These are phyloP conservation scores for Kodamaea kakaduensis DNA, from an alignment of 805 yeast genomes.

Conservation along the genomic window DNA sequence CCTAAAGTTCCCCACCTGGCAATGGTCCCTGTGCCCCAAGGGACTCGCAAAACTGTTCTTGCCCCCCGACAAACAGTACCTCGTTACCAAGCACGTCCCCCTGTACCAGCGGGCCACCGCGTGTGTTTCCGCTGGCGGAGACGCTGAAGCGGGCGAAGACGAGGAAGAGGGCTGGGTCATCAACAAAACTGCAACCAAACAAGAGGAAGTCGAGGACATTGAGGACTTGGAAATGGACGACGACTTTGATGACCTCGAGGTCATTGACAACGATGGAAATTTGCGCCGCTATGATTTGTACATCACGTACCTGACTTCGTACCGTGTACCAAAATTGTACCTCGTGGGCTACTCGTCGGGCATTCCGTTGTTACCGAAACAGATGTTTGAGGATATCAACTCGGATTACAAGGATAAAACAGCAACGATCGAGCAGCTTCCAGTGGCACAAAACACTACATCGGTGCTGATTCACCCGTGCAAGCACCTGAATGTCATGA, in stretches of 20 bases:
- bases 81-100: constrained; percentile 89
- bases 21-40: constrained; percentile 55
- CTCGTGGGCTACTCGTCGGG: constrained; percentile 86
- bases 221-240: constrained; percentile 5
- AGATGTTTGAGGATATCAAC: constrained; percentile 93
- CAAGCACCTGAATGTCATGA: constrained; percentile 92
- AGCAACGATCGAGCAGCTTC: constrained; percentile 91
- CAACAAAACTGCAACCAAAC: constrained; percentile 5
- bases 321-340: constrained; percentile 93
- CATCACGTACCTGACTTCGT: constrained; percentile 90
- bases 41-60: constrained; percentile 56
- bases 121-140: constrained; percentile 36
- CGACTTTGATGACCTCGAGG: constrained; percentile 40
- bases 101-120: constrained; percentile 70
- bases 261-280: constrained; percentile 27
- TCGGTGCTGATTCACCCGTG: constrained; percentile 95
- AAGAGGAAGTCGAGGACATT: constrained; percentile 5
- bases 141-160: constrained; percentile 28
- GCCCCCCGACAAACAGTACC: constrained; percentile 81
- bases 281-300: constrained; percentile 81
- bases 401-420: constrained; percentile 92
- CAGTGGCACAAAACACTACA: constrained; percentile 71
- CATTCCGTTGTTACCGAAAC: constrained; percentile 75
- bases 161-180: constrained; percentile 57
- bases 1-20: constrained; percentile 95